These are phyloP conservation scores for Neonectria hederae DNA, from an alignment of 2,329 filamentous ascomycete genomes.

Conservation along the genomic window DNA sequence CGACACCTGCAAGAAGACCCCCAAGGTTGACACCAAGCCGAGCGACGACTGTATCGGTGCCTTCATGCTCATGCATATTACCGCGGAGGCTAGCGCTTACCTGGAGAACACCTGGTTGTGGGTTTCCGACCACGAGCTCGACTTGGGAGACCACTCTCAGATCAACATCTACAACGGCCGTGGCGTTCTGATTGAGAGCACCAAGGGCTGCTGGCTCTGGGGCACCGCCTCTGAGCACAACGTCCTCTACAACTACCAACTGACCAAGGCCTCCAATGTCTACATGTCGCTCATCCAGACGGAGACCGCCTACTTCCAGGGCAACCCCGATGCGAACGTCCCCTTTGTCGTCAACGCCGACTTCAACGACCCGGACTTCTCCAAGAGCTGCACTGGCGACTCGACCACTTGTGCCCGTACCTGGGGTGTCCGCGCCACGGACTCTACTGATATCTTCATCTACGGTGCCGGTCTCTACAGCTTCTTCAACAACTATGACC, in stretches of 20 bases:
- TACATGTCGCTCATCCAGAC: conserved; percentile 88
- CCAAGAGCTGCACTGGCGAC: conserved; percentile 56
- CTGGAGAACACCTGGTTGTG: conserved; percentile 92
- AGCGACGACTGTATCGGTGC: conserved; percentile 77
- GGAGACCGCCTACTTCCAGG: conserved; percentile 89
- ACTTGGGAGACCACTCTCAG: conserved; percentile 76
- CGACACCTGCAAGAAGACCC: conserved; percentile 81
- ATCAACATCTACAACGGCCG: conserved; percentile 90
- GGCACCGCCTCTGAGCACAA: conserved; percentile 76
- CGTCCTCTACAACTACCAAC: conserved; percentile 84
- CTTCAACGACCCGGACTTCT: conserved; percentile 76
- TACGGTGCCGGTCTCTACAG: conserved; percentile 81
- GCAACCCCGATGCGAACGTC: conserved; percentile 77
- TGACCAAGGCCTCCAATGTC: conserved; percentile 79
- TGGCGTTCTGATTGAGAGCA: conserved; percentile 80
- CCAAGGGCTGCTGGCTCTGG: conserved; percentile 81
- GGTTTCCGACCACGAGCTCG: conserved; percentile 91
- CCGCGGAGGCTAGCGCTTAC: conserved; percentile 72
- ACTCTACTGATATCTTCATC: conserved; percentile 73
- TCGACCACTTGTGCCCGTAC: conserved; percentile 73
- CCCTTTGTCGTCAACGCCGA: conserved; percentile 69
- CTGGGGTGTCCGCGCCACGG: conserved; percentile 77
- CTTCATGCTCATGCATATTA: conserved; percentile 75
- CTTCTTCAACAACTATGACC: conserved; percentile 85
- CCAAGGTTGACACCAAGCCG: conserved; percentile 66